These are phyloP conservation scores for Phytophthora meadii DNA, from an alignment of 352 stramenopile genomes.

Conservation along the genomic window DNA sequence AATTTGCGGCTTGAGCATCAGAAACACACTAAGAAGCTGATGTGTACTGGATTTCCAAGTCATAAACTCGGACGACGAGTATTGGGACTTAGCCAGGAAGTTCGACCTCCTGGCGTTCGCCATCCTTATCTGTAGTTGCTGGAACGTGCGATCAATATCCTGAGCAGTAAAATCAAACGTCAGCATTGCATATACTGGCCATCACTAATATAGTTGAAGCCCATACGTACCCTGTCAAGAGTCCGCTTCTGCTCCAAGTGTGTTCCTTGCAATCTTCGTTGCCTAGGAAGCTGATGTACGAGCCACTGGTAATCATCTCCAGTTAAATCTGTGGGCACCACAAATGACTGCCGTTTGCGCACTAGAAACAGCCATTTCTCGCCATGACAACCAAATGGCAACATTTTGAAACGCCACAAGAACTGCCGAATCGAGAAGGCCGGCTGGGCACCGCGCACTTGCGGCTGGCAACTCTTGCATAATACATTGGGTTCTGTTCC, in stretches of 20 bases:
- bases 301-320: slow-evolving; percentile 48
- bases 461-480: slow-evolving; percentile 54
- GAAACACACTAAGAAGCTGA: slow-evolving; percentile 47
- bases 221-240: slow-evolving; percentile 38
- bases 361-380: slow-evolving; percentile 62
- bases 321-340: slow-evolving; percentile 37
- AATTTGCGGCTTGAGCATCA: slow-evolving; percentile 60
- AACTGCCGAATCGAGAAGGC: slow-evolving; percentile 54
- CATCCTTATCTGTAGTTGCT: slow-evolving; percentile 41
- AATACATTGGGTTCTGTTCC: slow-evolving; percentile 33
- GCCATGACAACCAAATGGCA: slow-evolving; percentile 50
- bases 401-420: slow-evolving; percentile 56
- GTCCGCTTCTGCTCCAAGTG: slow-evolving; percentile 45
- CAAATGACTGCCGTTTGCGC: slow-evolving; percentile 41
- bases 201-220: not conserved
- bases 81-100: slow-evolving; percentile 32
- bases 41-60: slow-evolving; percentile 49
- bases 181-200: no score
- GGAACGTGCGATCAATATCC: slow-evolving; percentile 59
- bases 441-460: slow-evolving; percentile 44
- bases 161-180: slow-evolving; percentile 11
- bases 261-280: slow-evolving; percentile 19
- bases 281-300: slow-evolving; percentile 31
- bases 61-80: slow-evolving; percentile 42
- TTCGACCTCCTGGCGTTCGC: slow-evolving; percentile 25